These are phyloP conservation scores for Aspergillus latus DNA, from an alignment of 2,329 filamentous ascomycete species.

Conservation along the genomic window DNA sequence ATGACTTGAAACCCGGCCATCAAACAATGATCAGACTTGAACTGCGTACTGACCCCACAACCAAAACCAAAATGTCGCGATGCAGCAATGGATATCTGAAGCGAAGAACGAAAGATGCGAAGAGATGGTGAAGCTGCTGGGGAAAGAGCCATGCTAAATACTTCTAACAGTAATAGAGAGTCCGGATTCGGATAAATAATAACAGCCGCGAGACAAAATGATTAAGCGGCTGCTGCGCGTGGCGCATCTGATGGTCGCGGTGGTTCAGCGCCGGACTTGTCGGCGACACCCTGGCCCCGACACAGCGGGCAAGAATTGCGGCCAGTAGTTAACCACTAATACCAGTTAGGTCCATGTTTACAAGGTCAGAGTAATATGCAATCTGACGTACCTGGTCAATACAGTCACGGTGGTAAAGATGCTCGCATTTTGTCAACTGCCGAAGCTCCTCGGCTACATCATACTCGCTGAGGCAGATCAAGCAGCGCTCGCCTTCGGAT, in stretches of 20 bases:
- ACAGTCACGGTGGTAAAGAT: constrained; percentile 67
- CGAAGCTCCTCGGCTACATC: constrained; percentile 61
- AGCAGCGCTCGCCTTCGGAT: constrained; percentile 56
- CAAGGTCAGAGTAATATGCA: background rate
- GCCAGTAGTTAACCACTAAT: constrained; percentile 64
- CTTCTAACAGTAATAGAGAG: constrained; percentile 14
- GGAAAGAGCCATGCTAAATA: constrained; percentile 35
- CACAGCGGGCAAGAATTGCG: constrained; percentile 42
- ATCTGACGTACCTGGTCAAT: constrained; percentile 62
- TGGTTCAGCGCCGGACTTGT: constrained; percentile 28
- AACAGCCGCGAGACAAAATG: background rate
- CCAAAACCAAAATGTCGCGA: constrained; percentile 19
- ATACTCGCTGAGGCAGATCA: constrained; percentile 68
- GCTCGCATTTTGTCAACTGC: constrained; percentile 62
- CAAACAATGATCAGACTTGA: constrained; percentile 4
- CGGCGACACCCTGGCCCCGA: constrained; percentile 43
- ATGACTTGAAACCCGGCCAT: background rate
- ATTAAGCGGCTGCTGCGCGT: constrained; percentile 19
- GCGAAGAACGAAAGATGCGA: constrained; percentile 15
- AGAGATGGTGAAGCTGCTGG: constrained; percentile 29
- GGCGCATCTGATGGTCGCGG: constrained; percentile 16
- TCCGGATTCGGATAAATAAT: constrained; percentile 1
- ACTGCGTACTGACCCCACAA: constrained; percentile 5
- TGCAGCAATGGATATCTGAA: constrained; percentile 33
- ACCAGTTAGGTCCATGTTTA: constrained; percentile 19